Base-by-base conservation (phyloP, 176 grass and related monocot species). In the Juncus inflexus region DNA sequence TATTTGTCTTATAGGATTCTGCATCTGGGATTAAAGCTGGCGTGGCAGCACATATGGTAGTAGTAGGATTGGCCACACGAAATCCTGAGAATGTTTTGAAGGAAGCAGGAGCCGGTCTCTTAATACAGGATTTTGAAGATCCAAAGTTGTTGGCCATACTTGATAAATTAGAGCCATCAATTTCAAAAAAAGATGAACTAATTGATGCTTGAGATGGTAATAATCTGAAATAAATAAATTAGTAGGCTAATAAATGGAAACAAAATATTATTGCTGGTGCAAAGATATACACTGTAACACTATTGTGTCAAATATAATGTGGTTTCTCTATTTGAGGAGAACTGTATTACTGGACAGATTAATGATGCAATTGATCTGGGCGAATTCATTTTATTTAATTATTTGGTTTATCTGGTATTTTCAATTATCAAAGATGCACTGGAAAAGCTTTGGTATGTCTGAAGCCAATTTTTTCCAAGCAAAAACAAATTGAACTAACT, bases 41-140 rank as follows among this genome's bases (percentile, higher is more conserved):
- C 38, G 83, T 82, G 55, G 86, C 80, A 35, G 90, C 90, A n/a
- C 78, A 80, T 5, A 85, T 95, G 69, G 64, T 80, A 3, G 90
- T 87, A 66, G 75, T 87, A 59, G 86, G 78, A 12, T 43, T 95
- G 64, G 66, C 78, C 11, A 84, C 66, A 3, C 76, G 90, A 69
- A 95, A 90, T 61, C 90, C 90, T 36, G 83, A 79, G 60, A 80
- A 82, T 50, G 68, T 49, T 55, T 77, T 95, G 15, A 69, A 14
- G 4, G 83, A 87, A 50, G 83, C 86, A 64, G 86, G 86, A 47
- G 86, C 80, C 9, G 82, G 80, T 70, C 66, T 95, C 60, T 74
- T 95, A 35, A 77, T 87, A 47, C 59, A 63, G 12, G 78, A 87
- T 74, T 90, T 79, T 37, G 74, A 79, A 64, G 83, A 90, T 69